These are phyloP conservation scores for Eucalyptus erythrocorys DNA, from an alignment of 345 rosid species.

Conservation along the genomic window DNA sequence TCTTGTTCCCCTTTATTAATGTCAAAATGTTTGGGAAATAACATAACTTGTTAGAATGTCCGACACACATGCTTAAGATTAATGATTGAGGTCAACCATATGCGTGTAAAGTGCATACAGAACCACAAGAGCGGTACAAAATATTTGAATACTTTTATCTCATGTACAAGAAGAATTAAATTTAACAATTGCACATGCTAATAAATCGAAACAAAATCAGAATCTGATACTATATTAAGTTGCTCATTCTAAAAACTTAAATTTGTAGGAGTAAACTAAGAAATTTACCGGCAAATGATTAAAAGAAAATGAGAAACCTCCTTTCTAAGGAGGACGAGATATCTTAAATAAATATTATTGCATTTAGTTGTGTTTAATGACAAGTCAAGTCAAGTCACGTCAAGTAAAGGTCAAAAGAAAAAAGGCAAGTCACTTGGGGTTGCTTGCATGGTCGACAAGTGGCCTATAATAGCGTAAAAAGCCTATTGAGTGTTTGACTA, in stretches of 20 bases:
- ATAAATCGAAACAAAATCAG: too few relatives aligned
- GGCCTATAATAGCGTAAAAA: background rate
- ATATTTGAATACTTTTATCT: background rate
- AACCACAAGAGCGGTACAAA: too few relatives aligned
- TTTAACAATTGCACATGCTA: background rate
- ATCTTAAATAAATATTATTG: too few relatives aligned
- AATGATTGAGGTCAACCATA: fast-evolving
- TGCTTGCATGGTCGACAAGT: fast-evolving
- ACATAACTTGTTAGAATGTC: background rate
- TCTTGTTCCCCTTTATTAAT: background rate
- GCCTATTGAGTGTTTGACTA: background rate
- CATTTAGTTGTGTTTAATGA: too few relatives aligned
- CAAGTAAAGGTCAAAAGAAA: background rate
- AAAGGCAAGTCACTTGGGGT: too few relatives aligned
- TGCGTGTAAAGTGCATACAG: background rate
- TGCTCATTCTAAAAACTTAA: background rate
- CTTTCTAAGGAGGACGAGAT: background rate
- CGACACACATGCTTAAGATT: fast-evolving
- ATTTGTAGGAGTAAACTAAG: background rate
- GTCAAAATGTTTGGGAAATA: background rate
- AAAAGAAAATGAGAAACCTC: too few relatives aligned
- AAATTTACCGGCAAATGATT: too few relatives aligned
- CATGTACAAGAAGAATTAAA: background rate
- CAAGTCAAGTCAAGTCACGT: background rate
- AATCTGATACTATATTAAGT: too few relatives aligned